Evolutionary conservation across 345 rosid genomes (phyloP), one percentile per base, ranked within the genome.

Genomic region (Arabis hirsuta): DNA sequence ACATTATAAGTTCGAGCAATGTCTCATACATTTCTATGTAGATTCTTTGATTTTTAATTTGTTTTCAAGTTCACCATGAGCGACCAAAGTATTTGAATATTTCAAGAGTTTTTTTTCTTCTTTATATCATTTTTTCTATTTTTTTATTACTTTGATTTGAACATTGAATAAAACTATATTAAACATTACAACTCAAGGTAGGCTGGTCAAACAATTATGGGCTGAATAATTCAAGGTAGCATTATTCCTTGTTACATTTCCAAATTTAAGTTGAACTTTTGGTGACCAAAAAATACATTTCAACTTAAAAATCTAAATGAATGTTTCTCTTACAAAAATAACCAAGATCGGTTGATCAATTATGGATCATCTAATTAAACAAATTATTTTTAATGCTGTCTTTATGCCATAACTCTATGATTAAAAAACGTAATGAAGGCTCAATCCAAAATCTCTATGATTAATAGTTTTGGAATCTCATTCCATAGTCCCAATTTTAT

Each of bases 51-150:
- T 61, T 54, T 54, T 12, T 24, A 7, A 27, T 13, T 26, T 1
- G 29, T 6, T 59, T 72, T 75, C 63, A 61, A 75, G 74, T 55
- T 62, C 74, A 54, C 79, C 65, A 69, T 27, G 52, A 62, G n/a
- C 11, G 79, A 69, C 79, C 58, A 54, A 61, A 14, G 26, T 9
- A 26, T 3, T 45, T 61, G 51, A 62, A 61, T 0, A 0, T 68
- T 67, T 68, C 65, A 54, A 61, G 42, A 12, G 53, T 41, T 34
- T 57, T 36, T 36, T 0, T 38, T 32, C n/a, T 39, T 14, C 16
- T 44, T 36, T 27, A 5, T 12, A n/a, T 60, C n/a, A 7, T 64
- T 34, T 38, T 19, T 3, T 44, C 45, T 6, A 43, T 31, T 10
- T 9, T 43, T 51, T 32, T 12, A 1, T 13, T 62, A 3, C 46